These are phyloP conservation scores for Sugiyamaella paludigena DNA, from an alignment of 1,139 yeast species.

Conservation along the genomic window DNA sequence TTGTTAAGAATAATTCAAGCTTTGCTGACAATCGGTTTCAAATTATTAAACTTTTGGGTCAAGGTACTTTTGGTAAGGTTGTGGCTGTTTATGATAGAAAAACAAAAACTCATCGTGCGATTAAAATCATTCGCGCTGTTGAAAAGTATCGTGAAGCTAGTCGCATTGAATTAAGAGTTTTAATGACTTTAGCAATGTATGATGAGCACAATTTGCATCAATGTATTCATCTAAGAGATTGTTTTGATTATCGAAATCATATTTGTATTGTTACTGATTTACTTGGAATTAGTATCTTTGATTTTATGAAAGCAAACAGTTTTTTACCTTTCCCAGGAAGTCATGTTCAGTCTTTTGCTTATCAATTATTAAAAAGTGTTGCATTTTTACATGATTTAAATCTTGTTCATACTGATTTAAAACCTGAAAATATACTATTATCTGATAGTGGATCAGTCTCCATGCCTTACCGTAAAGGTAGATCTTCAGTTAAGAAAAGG, in stretches of 20 bases:
- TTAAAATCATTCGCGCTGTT: conserved; percentile 69
- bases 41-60: conserved; percentile 59
- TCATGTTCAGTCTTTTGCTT: conserved; percentile 85
- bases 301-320: conserved; percentile 70
- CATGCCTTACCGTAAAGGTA: conserved; percentile 29
- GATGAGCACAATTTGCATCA: conserved; percentile 59
- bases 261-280: conserved; percentile 92
- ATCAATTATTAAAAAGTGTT: conserved; percentile 81
- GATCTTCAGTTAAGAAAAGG: conserved; percentile 22
- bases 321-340: conserved; percentile 71
- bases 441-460: conserved; percentile 35
- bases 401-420: conserved; percentile 89
- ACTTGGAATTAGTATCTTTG: conserved; percentile 80
- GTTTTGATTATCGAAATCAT: conserved; percentile 91
- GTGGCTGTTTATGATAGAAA: conserved; percentile 50
- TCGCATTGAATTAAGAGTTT: conserved; percentile 59
- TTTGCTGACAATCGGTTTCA: conserved; percentile 47
- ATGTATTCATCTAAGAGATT: conserved; percentile 74
- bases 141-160: conserved; percentile 48
- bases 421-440: conserved; percentile 89
- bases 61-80: conserved; percentile 97
- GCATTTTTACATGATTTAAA: conserved; percentile 87
- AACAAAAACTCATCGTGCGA: conserved; percentile 70
- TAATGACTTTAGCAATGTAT: conserved; percentile 69
- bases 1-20: conserved; percentile 34